phyloP scores from a whole-genome alignment of 352 stramenopile genomes.

The Phytophthora agathidicida region DNA sequence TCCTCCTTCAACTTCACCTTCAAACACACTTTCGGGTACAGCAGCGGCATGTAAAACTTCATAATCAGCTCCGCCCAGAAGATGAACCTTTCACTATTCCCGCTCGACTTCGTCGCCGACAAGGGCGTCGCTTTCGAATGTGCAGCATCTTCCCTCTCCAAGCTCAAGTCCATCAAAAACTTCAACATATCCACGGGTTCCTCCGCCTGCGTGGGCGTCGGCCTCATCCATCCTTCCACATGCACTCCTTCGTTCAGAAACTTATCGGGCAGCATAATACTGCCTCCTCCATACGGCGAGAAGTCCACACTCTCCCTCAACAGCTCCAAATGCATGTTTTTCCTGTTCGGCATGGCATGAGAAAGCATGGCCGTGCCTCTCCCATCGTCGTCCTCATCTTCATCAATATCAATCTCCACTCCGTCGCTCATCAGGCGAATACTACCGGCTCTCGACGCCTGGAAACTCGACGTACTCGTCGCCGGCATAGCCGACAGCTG shows the following conservation, averaged over 20 bases:
- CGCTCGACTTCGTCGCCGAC: constrained; percentile 19
- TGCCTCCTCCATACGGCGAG: constrained; percentile 82
- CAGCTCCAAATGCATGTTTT: constrained; percentile 77
- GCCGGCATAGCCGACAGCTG: constrained; percentile 58
- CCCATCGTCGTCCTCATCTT: constrained; percentile 41
- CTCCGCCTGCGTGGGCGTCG: constrained; percentile 79
- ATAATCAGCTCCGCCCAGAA: constrained; percentile 91
- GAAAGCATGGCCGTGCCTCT: constrained; percentile 47
- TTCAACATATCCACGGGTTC: constrained; percentile 91
- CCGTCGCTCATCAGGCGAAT: constrained; percentile 49
- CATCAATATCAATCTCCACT: constrained; percentile 53
- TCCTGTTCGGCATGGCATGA: constrained; percentile 41
- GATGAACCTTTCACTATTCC: constrained; percentile 72
- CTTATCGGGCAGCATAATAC: constrained; percentile 77
- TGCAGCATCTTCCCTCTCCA: constrained; percentile 73
- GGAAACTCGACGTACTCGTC: constrained; percentile 40
- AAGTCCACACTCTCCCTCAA: constrained; percentile 87
- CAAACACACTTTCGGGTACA: constrained; percentile 88
- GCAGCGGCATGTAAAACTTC: constrained; percentile 89
- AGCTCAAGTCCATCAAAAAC: constrained; percentile 89
- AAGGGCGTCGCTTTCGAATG: constrained; percentile 40
- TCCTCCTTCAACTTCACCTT: constrained; percentile 89
- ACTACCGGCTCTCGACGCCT: constrained; percentile 37
- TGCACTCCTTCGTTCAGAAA: constrained; percentile 87
- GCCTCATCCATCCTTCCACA: constrained; percentile 86